Conservation (phyloP, 1,139 yeast species). For the Protomyces arabidopsidicola region DNA sequence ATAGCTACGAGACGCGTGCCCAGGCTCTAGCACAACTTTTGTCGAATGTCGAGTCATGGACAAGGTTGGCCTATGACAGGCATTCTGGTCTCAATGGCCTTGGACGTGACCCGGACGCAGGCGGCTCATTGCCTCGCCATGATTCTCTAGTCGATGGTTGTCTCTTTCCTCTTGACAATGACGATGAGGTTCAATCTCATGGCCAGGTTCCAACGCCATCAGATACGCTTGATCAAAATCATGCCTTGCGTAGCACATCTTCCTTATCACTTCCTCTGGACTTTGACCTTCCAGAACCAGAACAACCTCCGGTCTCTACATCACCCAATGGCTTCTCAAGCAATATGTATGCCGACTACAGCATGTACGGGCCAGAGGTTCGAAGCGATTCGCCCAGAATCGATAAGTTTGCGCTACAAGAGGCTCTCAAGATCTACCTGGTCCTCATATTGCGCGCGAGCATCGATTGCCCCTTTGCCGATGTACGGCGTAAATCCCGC, state of each 20-base stretch:
- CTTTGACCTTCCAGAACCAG: neutral
- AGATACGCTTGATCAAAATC: neutral
- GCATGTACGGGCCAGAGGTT: conserved; percentile 19
- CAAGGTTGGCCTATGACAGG: conserved; percentile 8
- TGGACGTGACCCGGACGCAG: neutral
- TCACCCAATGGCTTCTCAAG: neutral
- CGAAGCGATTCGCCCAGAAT: neutral
- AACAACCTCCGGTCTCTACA: neutral
- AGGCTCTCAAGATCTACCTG: conserved; percentile 17
- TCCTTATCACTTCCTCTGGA: neutral
- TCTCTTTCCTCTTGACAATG: conserved; percentile 13
- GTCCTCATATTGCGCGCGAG: conserved; percentile 24
- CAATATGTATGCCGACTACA: conserved; percentile 6
- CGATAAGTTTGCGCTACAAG: neutral
- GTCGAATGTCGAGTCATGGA: conserved; percentile 12
- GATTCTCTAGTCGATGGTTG: neutral
- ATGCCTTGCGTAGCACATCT: neutral
- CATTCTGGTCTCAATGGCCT: neutral
- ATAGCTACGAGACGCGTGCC: conserved; percentile 3
- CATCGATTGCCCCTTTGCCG: conserved; percentile 27
- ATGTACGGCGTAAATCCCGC: conserved; percentile 22
- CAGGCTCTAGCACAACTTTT: conserved; percentile 2
- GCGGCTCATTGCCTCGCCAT: neutral
- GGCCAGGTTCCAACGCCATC: neutral
- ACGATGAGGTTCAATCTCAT: neutral